Evolutionary conservation across 169 alveolate species (phyloP), one percentile per base, ranked within the genome.

Genomic region (Blepharisma undulans): DNA sequence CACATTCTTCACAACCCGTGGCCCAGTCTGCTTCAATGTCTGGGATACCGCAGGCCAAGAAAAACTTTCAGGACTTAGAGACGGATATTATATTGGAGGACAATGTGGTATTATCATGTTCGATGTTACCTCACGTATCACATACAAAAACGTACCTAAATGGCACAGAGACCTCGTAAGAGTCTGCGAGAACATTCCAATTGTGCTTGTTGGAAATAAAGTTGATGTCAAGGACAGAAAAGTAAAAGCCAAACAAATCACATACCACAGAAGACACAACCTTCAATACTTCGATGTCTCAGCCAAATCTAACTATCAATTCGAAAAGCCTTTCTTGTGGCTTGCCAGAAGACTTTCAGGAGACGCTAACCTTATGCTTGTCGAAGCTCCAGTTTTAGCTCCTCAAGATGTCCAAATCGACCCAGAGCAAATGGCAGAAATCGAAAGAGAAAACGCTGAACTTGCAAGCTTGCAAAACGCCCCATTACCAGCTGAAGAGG

Each of bases 31-130:
- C 92, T 98, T 99, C 97, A 98, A 97, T 94, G 99, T 99, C 22
- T 99, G 99, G 99, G 99, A 99, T 92, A 99, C 99, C 29, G 99
- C 99, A 30, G 99, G 99, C 21, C 99, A 99, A 95, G 99, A 99
- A 96, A 99, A 99, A 97, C 98, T 99, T 93, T 99, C 99, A 36
- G 99, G 99, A 27, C 98, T 99, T 92, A 96, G 99, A 87, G 99
- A 99, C 93, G 99, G 99, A 27, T 99, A 99, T 96, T 99, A 98
- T 92, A 98, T 99, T 86, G 99, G 99, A 94, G 99, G 99, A 93
- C 98, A 99, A 88, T 98, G 99, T 92, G 99, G 99, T 60, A 99
- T 99, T 96, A 99, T 99, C 95, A 99, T 99, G 99, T 99, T 99
- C 94, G 99, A 99, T 94, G 99, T 99, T 80, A 98, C 99, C 22